Conservation (phyloP, 345 rosid genomes). For the Salix brachista region DNA sequence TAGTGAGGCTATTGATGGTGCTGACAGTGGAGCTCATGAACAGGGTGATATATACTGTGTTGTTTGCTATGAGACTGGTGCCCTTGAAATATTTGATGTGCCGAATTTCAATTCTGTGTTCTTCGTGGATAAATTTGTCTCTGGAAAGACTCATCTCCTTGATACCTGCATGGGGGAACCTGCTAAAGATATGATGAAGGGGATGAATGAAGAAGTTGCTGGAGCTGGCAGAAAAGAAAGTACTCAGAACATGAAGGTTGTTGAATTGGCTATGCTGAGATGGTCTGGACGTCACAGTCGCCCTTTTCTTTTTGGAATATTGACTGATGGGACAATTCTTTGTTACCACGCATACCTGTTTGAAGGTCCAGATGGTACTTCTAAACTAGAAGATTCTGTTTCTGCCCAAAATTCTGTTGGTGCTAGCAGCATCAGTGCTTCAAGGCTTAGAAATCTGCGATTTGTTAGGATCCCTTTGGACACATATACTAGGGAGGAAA, state of each 20-base stretch:
- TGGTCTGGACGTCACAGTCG: slow-evolving; percentile 85
- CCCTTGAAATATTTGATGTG: slow-evolving; percentile 90
- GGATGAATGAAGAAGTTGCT: slow-evolving; percentile 39
- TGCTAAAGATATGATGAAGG: slow-evolving; percentile 39
- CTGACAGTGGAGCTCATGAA: slow-evolving; percentile 76
- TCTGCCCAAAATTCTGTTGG: slow-evolving; percentile 43
- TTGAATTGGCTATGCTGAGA: slow-evolving; percentile 91
- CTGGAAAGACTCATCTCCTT: slow-evolving; percentile 72
- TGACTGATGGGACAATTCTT: slow-evolving; percentile 91
- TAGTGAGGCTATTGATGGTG: slow-evolving; percentile 78
- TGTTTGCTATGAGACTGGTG: slow-evolving; percentile 78
- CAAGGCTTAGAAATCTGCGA: slow-evolving; percentile 82
- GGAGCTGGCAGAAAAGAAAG: slow-evolving; percentile 65
- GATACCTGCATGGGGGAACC: slow-evolving; percentile 52
- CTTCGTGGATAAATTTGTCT: slow-evolving; percentile 73
- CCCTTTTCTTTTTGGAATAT: slow-evolving; percentile 81
- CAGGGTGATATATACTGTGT: slow-evolving; percentile 93
- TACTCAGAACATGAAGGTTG: slow-evolving; percentile 54
- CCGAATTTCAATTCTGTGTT: slow-evolving; percentile 80
- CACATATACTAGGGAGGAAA: slow-evolving; percentile 73
- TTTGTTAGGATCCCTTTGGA: slow-evolving; percentile 71
- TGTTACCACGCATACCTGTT: slow-evolving; percentile 89
- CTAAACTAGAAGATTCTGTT: slow-evolving; percentile 49
- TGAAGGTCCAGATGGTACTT: slow-evolving; percentile 66
- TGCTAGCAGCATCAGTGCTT: slow-evolving; percentile 45